These are phyloP conservation scores for Naganishia albida DNA, from an alignment of 1,284 basidiomycete genomes.

Conservation along the genomic window DNA sequence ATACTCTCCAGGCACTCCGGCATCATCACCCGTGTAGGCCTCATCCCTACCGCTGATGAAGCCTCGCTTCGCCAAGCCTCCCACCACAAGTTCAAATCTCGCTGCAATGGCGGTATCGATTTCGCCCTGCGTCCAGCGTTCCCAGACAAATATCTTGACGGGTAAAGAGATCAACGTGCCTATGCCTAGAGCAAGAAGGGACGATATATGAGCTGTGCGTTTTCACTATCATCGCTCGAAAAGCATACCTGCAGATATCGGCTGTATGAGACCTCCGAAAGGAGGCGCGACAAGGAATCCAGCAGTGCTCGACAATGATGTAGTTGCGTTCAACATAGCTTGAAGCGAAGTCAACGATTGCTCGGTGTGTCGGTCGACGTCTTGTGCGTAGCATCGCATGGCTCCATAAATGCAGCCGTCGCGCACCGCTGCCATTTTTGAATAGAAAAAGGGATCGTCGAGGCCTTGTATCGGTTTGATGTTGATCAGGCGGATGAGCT, in stretches of 20 bases:
- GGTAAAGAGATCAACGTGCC: slow-evolving; percentile 14
- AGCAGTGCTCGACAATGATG: slow-evolving; percentile 18
- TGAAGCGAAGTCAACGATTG: neutral
- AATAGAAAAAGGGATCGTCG: slow-evolving; percentile 15
- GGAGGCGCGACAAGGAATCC: slow-evolving; percentile 20
- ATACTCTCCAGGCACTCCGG: slow-evolving; percentile 14
- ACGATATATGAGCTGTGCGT: neutral
- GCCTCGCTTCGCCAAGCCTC: slow-evolving; percentile 17
- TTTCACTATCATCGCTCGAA: neutral
- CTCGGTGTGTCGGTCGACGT: slow-evolving; percentile 20
- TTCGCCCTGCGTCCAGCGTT: slow-evolving; percentile 23
- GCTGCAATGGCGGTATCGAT: slow-evolving; percentile 21
- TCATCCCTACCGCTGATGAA: slow-evolving; percentile 24
- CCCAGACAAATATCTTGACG: slow-evolving; percentile 19
- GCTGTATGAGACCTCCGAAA: slow-evolving; percentile 14
- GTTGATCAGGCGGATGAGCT: slow-evolving; percentile 24
- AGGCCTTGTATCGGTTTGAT: slow-evolving; percentile 27
- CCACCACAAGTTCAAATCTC: slow-evolving; percentile 16
- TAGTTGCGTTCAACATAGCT: slow-evolving; percentile 22
- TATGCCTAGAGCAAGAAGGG: neutral
- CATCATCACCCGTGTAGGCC: slow-evolving; percentile 16
- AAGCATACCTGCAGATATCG: slow-evolving; percentile 10
- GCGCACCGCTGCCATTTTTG: slow-evolving; percentile 15
- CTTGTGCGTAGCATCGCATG: slow-evolving; percentile 22
- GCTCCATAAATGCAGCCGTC: slow-evolving; percentile 24